These are phyloP conservation scores for Panellus pusillus DNA, from an alignment of 768 basidiomycete genomes.

Conservation along the genomic window DNA sequence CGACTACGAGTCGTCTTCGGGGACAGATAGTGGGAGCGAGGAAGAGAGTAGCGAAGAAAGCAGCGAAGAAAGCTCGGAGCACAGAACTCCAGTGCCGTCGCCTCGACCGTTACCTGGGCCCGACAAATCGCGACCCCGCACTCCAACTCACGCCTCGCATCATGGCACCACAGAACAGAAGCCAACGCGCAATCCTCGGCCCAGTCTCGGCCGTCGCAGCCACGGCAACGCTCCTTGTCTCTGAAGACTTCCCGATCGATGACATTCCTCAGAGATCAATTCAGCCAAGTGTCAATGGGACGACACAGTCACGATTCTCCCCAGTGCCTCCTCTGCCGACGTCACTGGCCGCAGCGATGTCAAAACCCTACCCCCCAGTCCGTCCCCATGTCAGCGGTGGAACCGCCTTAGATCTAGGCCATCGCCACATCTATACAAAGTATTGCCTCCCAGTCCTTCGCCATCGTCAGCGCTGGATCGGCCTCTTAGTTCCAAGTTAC, in stretches of 20 bases:
- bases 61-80: slow-evolving; percentile 16
- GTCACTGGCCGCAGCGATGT: slow-evolving; percentile 27
- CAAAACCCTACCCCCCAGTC: slow-evolving; percentile 46
- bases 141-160: neutral
- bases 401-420: slow-evolving; percentile 19
- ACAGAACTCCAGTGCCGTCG: slow-evolving; percentile 14
- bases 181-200: slow-evolving; percentile 4
- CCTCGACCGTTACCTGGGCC: slow-evolving; percentile 17
- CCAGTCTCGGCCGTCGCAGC: slow-evolving; percentile 14
- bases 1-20: slow-evolving; percentile 20
- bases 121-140: neutral
- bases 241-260: slow-evolving; percentile 49
- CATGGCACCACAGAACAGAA: slow-evolving; percentile 1
- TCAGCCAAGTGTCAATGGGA: slow-evolving; percentile 20
- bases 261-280: slow-evolving; percentile 29
- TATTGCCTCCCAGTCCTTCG: slow-evolving; percentile 39
- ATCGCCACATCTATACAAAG: slow-evolving; percentile 35
- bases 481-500: slow-evolving; percentile 11
- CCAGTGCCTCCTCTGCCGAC: slow-evolving; percentile 46
- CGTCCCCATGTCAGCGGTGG: slow-evolving; percentile 24
- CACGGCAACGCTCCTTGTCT: slow-evolving; percentile 40
- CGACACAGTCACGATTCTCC: slow-evolving; percentile 35
- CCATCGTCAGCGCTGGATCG: slow-evolving; percentile 11
- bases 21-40: slow-evolving; percentile 1
- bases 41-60: slow-evolving; percentile 34